Percentiles rank a stretch among this genome's conserved stretches.
These are phyloP conservation scores for Exophiala phaeomuriformis DNA, from an alignment of 2,329 filamentous ascomycete genomes.

Conservation along the genomic window DNA sequence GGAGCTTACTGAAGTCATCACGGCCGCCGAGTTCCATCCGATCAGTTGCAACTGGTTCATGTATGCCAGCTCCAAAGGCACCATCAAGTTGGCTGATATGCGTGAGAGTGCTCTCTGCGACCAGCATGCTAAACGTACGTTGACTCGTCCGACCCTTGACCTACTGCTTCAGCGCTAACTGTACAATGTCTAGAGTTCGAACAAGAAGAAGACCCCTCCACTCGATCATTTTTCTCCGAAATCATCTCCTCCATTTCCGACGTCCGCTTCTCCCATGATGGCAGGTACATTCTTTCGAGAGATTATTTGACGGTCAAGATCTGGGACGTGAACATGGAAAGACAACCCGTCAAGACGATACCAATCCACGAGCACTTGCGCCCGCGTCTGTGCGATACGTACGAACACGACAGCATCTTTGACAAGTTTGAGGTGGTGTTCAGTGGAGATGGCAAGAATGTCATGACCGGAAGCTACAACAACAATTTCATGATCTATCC, in stretches of 20 bases:
- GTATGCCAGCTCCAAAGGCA: conserved; percentile 98
- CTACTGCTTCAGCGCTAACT: background rate
- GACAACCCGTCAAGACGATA: conserved; percentile 94
- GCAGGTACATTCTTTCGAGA: conserved; percentile 91
- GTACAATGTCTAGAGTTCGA: conserved; percentile 67
- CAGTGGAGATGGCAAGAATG: conserved; percentile 95
- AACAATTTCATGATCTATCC: conserved; percentile 99
- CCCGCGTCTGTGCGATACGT: conserved; percentile 91
- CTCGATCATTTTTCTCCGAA: conserved; percentile 98
- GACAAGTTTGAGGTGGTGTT: conserved; percentile 99
- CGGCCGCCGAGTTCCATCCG: conserved; percentile 94
- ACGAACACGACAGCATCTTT: conserved; percentile 99
- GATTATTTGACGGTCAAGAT: conserved; percentile 99
- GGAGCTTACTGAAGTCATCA: conserved; percentile 97
- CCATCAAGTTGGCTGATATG: conserved; percentile 98
- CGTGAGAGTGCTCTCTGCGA: conserved; percentile 93
- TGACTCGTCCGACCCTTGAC: background rate
- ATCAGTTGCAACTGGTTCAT: conserved; percentile 99
- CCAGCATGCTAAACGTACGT: conserved; percentile 85
- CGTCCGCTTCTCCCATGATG: conserved; percentile 93
- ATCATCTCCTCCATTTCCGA: conserved; percentile 99
- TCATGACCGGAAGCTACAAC: conserved; percentile 99
- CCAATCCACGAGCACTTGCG: conserved; percentile 96
- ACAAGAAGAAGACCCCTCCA: conserved; percentile 93
- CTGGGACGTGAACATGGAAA: conserved; percentile 99